Evolutionary conservation across 2,329 filamentous ascomycete species (phyloP), one percentile per base, ranked within the genome.

Genomic region (Colletotrichum camelliae): DNA sequence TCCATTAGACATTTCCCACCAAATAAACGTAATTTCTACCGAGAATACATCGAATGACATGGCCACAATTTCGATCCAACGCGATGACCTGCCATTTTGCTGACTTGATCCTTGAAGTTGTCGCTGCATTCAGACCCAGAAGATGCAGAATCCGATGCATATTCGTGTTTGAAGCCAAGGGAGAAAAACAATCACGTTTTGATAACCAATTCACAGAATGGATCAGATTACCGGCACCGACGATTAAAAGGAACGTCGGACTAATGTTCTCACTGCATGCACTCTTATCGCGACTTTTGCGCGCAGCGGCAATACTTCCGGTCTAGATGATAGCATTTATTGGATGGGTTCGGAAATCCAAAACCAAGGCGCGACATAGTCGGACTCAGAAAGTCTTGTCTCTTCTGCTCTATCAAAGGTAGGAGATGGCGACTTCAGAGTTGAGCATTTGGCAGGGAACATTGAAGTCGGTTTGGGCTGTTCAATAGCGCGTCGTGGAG

Each of bases 11-110:
- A 75, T 61, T 31, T 37, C 18, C 7, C 18, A n/a, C 33, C 66
- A 61, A 39, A 61, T 21, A 75, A 75, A 74, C 67, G 67, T 71
- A 74, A 74, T 74, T 31, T 15, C 27, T 37, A 37, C 24, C 37
- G 21, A 71, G 7, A 6, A 13, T 29, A 24, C 13, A 15, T 37
- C 60, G 29, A 61, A 52, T 55, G 52, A 27, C 37, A 15, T 71
- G 48, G 31, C 21, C 10, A 60, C 15, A 29, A 18, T 48, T 18
- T 61, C 6, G 16, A 60, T 31, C 9, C 37, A 71, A 31, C 29
- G 7, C 16, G 15, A 48, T 60, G 27, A 52, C 15, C n/a, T 21
- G 13, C 8, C 27, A 27, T 21, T 62, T 52, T 16, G 37, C 16
- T 57, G 29, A 12, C 55, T 27, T 13, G 7, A 39, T 24, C 27